Conservation (phyloP, 2,329 filamentous ascomycete genomes). For the Penicillium brasilianum region DNA sequence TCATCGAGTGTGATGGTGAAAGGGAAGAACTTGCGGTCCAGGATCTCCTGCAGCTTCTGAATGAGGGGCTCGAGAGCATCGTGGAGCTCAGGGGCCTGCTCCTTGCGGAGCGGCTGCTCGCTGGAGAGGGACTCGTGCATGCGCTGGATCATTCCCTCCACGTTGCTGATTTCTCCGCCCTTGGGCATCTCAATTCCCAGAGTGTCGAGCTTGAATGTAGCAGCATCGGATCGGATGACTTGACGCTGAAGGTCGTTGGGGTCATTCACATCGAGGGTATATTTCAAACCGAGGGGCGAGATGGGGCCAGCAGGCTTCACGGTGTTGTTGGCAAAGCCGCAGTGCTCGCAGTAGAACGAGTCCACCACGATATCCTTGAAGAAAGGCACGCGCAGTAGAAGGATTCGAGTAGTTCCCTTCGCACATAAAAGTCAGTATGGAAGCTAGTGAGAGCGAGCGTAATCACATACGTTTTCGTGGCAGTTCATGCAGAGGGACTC, state of each 20-base stretch:
- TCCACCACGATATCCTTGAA: constrained; percentile 98
- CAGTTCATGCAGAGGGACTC: constrained; percentile 89
- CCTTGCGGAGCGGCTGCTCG: constrained; percentile 81
- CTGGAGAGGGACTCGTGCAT: constrained; percentile 80
- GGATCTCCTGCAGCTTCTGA: constrained; percentile 73
- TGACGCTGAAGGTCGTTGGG: constrained; percentile 79
- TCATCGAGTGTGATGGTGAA: constrained; percentile 91
- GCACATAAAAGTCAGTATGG: constrained; percentile 17
- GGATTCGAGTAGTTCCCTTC: constrained; percentile 80
- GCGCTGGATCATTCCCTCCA: constrained; percentile 82
- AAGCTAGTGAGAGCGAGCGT: background rate
- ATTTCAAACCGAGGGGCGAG: constrained; percentile 71
- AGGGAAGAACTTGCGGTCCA: constrained; percentile 77
- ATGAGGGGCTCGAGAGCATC: constrained; percentile 80
- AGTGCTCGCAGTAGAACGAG: constrained; percentile 93
- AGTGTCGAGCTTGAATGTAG: constrained; percentile 84
- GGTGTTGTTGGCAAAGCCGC: constrained; percentile 87
- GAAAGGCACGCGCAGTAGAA: constrained; percentile 92
- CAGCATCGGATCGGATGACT: constrained; percentile 90
- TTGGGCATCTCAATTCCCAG: constrained; percentile 91
- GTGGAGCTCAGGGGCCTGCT: constrained; percentile 76
- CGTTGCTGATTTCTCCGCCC: constrained; percentile 89
- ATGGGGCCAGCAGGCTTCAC: constrained; percentile 87
- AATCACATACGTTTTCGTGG: constrained; percentile 72
- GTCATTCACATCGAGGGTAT: constrained; percentile 77